A percentile compares a stretch with the other conserved stretches of the same genome.
phyloP scores from a whole-genome alignment of 192 early-diverging fungal species.

The Linnemannia schmuckeri region DNA sequence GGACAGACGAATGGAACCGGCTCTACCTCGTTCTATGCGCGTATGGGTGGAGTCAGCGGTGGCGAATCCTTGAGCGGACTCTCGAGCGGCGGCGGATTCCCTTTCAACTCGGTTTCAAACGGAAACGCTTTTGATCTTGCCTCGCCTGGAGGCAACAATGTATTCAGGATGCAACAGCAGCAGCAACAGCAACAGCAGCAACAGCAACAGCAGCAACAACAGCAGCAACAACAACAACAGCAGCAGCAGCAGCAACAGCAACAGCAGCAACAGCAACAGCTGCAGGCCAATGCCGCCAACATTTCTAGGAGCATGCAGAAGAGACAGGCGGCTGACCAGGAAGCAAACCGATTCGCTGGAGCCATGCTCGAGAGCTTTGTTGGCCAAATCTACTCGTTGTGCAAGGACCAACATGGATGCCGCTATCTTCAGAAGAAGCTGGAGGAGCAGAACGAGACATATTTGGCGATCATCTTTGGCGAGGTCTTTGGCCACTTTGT shows the following conservation, averaged over 20 bases:
- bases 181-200: constrained; percentile 12
- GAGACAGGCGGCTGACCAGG: constrained; percentile 44
- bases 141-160: constrained; percentile 22
- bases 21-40: constrained; percentile 41
- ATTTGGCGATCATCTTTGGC: constrained; percentile 78
- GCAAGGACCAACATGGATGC: constrained; percentile 93
- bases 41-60: constrained; percentile 30
- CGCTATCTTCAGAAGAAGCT: constrained; percentile 89
- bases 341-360: constrained; percentile 77
- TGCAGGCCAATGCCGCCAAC: constrained; percentile 4
- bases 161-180: constrained; percentile 41
- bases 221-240: constrained; percentile 27
- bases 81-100: constrained; percentile 29
- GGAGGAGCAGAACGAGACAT: constrained; percentile 77
- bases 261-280: constrained; percentile 37
- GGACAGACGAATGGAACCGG: constrained; percentile 26
- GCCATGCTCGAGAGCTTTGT: constrained; percentile 77
- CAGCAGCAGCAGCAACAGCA: constrained; percentile 32
- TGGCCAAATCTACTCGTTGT: constrained; percentile 81
- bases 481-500: constrained; percentile 83
- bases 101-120: constrained; percentile 40
- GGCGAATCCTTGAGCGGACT: constrained; percentile 21
- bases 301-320: constrained; percentile 39
- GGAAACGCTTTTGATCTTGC: constrained; percentile 33
- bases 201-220: constrained; percentile 10